Conservation (phyloP, 139 green algal species). For the Ettlia oleoabundans region DNA sequence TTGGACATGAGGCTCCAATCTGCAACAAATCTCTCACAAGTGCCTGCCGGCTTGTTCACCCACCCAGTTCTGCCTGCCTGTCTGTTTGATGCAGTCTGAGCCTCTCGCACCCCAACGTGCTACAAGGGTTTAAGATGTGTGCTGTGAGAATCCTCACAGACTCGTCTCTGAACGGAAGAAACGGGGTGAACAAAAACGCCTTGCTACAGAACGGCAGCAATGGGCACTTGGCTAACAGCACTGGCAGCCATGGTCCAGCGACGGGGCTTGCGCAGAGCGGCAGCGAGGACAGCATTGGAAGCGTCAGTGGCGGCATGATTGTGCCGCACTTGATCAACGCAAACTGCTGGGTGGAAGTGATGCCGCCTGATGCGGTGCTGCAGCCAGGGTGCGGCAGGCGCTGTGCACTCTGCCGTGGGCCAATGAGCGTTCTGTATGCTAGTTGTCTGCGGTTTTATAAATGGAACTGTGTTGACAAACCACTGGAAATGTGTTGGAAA, state of each 20-base stretch:
- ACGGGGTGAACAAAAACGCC: background rate
- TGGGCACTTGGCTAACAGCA: background rate
- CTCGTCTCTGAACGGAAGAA: background rate
- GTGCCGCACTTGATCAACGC: background rate
- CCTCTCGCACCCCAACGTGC: constrained; percentile 8
- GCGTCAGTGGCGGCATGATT: background rate
- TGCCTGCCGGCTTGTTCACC: no score
- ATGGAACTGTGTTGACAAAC: no score
- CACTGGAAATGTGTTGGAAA: no score
- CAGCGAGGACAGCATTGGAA: no score
- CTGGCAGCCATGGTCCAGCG: background rate
- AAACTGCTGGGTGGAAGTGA: background rate
- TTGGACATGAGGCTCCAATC: no score
- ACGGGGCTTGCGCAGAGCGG: no score
- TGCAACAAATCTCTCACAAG: no score
- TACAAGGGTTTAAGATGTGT: background rate
- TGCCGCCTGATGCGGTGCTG: background rate
- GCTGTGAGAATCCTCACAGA: background rate
- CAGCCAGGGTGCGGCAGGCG: constrained; percentile 29
- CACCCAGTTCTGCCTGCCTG: background rate
- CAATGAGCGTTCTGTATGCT: no score
- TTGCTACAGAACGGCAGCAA: background rate
- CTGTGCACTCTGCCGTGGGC: no score
- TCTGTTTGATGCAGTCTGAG: background rate
- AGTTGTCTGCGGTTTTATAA: background rate